Evolutionary conservation across 2,329 filamentous ascomycete species (phyloP), one percentile per base, ranked within the genome.

Genomic region (Trichoderma aggressivum): DNA sequence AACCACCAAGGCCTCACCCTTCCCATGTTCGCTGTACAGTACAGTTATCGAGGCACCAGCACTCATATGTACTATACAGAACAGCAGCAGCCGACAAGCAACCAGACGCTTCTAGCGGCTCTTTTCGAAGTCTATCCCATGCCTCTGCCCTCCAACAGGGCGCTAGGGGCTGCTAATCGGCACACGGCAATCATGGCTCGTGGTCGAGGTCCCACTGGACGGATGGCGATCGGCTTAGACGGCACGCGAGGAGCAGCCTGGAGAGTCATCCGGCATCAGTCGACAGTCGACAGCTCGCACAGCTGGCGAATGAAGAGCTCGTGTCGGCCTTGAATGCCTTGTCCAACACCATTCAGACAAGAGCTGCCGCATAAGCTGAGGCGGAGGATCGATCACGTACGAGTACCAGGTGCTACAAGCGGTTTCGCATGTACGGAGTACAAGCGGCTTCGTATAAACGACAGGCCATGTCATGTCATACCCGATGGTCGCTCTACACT

Each of bases 151-250:
- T 34, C 28, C 39, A 18, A 69, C 18, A 55, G 53, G 61, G 36
- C 61, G 34, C 50, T 36, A 71, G 36, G 32, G 8, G 62, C 30
- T 59, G 14, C 70, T 71, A 53, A 39, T 65, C 70, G 70, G 70
- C 70, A 53, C 61, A 66, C 70, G 70, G 70, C 70, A 71, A 56
- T 34, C 53, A 66, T 53, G 62, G 56, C 62, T 62, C 50, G 32
- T 28, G 55, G 70, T 60, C 36, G 28, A 43, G 62, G 53, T 55
- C 62, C 70, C 50, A 58, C 59, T 14, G 60, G 55, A 56, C 43
- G 61, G 47, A 62, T 71, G 62, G 70, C 70, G 55, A 71, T 64
- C 70, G 70, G 70, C 70, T 71, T 66, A 18, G 53, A 71, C 70
- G 70, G 70, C 70, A 71, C 70, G 61, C 60, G 53, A 67, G 64